Conservation (phyloP, 768 basidiomycete genomes). For the Arthromyces matolae region DNA sequence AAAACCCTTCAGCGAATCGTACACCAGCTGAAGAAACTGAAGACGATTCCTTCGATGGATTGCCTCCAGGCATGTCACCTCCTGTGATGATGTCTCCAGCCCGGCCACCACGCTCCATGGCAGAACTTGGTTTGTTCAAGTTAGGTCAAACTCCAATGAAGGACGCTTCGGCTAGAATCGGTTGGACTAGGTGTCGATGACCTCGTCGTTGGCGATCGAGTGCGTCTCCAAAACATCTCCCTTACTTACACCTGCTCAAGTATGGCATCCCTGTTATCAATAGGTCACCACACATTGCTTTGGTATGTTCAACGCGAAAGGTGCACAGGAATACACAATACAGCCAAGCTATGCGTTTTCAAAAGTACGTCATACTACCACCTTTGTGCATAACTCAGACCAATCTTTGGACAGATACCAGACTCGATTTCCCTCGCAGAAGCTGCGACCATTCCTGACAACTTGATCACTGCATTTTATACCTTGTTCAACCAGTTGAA, state of each 20-base stretch:
- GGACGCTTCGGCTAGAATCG: conserved; percentile 68
- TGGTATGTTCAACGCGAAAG: conserved; percentile 8
- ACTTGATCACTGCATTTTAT: conserved; percentile 37
- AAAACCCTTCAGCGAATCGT: conserved; percentile 2
- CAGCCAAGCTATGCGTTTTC: conserved; percentile 18
- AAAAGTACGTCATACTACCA: conserved; percentile 25
- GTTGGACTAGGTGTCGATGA: conserved; percentile 29
- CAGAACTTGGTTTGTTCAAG: conserved; percentile 42
- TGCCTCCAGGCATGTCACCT: conserved; percentile 59
- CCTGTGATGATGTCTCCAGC: conserved; percentile 55
- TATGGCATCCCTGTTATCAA: not conserved
- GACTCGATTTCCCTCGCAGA: conserved; percentile 32
- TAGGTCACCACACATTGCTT: conserved; percentile 18
- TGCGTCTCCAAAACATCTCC: conserved; percentile 15
- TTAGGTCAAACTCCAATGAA: conserved; percentile 65
- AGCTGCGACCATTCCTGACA: conserved; percentile 38
- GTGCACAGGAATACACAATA: conserved; percentile 18
- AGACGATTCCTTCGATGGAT: conserved; percentile 49
- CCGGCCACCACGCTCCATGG: conserved; percentile 44
- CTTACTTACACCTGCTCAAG: not conserved
- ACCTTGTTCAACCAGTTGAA: conserved; percentile 33
- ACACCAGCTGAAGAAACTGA: conserved; percentile 30
- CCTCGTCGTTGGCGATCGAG: conserved; percentile 33
- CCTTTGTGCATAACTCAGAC: not conserved
- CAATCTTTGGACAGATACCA: conserved; percentile 32